These are phyloP conservation scores for Mesostigma viride DNA, from an alignment of 139 green algal genomes.

Conservation along the genomic window DNA sequence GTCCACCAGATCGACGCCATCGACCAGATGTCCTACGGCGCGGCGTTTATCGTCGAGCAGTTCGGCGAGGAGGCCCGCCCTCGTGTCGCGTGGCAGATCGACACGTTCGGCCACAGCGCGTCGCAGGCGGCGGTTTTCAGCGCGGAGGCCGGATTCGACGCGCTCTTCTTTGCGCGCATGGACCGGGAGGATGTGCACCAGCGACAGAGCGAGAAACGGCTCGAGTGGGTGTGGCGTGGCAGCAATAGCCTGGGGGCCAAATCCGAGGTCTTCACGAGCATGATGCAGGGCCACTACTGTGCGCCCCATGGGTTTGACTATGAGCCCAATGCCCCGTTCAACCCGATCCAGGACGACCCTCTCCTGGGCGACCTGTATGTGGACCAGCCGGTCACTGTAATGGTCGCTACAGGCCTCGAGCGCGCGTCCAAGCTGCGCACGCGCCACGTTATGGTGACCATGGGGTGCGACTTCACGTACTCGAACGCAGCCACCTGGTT, in stretches of 20 bases:
- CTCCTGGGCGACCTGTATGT: slow-evolving; percentile 56
- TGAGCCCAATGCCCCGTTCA: slow-evolving; percentile 20
- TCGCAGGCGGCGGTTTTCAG: slow-evolving; percentile 63
- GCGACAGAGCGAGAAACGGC: slow-evolving; percentile 24
- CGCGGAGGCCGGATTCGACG: slow-evolving; percentile 56
- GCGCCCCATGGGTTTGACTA: too few species aligned
- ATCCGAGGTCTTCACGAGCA: too few species aligned
- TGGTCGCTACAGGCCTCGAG: slow-evolving; percentile 35
- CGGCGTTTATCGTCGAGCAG: slow-evolving; percentile 39
- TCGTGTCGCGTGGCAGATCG: slow-evolving; percentile 69
- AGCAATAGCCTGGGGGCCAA: slow-evolving; percentile 41
- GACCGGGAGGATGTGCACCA: slow-evolving; percentile 62
- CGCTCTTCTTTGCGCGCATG: slow-evolving; percentile 67
- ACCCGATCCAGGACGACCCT: slow-evolving; percentile 53
- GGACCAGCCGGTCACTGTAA: slow-evolving; percentile 43
- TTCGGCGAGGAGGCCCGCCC: slow-evolving; percentile 34
- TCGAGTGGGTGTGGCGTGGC: slow-evolving; percentile 65
- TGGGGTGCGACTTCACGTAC: slow-evolving; percentile 75
- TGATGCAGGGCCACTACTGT: too few species aligned
- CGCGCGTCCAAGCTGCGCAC: slow-evolving; percentile 18
- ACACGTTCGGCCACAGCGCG: slow-evolving; percentile 80
- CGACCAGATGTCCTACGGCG: slow-evolving; percentile 72
- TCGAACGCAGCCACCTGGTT: slow-evolving; percentile 52
- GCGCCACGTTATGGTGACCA: slow-evolving; percentile 68
- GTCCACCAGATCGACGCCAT: slow-evolving; percentile 72